Evolutionary conservation across 2,329 filamentous ascomycete species (phyloP).

Genomic region (Penicillium sp.): DNA sequence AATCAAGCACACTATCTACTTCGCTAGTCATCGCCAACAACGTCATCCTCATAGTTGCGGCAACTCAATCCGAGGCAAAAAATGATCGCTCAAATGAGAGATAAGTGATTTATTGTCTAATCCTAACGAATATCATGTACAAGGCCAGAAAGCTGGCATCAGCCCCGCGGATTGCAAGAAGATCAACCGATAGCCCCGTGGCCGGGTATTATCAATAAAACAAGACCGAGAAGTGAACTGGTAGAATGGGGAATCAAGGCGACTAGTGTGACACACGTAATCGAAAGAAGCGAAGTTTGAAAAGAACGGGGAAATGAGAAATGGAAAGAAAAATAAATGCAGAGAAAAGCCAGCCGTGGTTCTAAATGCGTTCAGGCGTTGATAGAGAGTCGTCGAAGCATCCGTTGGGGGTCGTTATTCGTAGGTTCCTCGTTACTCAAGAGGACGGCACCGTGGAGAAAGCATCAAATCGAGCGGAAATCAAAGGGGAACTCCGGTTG

Average conservation of each 20-base stretch:
- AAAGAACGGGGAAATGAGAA: constrained; percentile 10
- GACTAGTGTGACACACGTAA: constrained; percentile 30
- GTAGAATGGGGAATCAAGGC: constrained; percentile 17
- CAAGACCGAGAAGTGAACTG: constrained; percentile 39
- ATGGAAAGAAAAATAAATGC: constrained; percentile 13
- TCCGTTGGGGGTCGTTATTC: constrained; percentile 32
- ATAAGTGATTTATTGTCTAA: constrained; percentile 13
- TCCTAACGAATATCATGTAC: constrained; percentile 24
- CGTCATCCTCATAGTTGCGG: not conserved
- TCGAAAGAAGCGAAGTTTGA: constrained; percentile 23
- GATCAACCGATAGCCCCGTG: constrained; percentile 18
- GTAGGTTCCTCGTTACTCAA: constrained; percentile 13
- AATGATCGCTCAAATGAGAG: not conserved
- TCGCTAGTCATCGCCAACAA: not conserved
- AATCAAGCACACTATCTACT: not conserved
- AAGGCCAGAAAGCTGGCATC: constrained; percentile 9
- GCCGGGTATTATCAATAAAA: constrained; percentile 45
- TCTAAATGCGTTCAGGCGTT: constrained; percentile 34
- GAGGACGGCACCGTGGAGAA: not conserved
- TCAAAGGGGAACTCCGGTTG: constrained; percentile 14
- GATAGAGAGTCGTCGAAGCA: constrained; percentile 28
- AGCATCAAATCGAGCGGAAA: constrained; percentile 16
- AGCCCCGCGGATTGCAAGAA: constrained; percentile 11
- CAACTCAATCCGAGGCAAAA: not conserved
- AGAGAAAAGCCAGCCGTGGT: constrained; percentile 17